A percentile compares a stretch with the other conserved stretches of the same genome.
Evolutionary conservation across 2,329 filamentous ascomycete species (phyloP).

Genomic region (Hirsutella minnesotensis): DNA sequence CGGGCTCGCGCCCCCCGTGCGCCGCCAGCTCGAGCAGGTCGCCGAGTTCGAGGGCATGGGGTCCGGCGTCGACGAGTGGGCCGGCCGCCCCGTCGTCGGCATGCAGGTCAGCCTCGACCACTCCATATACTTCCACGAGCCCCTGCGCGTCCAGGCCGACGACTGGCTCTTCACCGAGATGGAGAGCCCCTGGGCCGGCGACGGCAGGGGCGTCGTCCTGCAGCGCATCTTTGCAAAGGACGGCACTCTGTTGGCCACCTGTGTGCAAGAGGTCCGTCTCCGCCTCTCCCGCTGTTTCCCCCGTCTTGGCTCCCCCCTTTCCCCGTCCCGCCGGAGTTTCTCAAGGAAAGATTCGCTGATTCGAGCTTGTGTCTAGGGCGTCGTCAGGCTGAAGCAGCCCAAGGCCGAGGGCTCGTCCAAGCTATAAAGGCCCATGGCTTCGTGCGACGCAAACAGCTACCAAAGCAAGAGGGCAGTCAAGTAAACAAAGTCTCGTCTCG

Average conservation of each 20-base stretch:
- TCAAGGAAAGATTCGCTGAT: background rate
- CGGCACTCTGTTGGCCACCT: slow-evolving; percentile 64
- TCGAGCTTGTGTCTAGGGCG: slow-evolving; percentile 23
- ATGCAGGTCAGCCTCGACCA: slow-evolving; percentile 82
- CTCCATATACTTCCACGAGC: slow-evolving; percentile 57
- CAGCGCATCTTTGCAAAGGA: slow-evolving; percentile 63
- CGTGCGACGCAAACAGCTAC: no score
- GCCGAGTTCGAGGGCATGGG: slow-evolving; percentile 31
- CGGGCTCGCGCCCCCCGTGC: slow-evolving; percentile 29
- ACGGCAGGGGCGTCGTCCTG: slow-evolving; percentile 63
- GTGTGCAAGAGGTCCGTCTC: slow-evolving; percentile 59
- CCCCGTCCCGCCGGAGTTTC: background rate
- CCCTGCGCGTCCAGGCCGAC: slow-evolving; percentile 43
- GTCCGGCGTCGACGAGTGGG: slow-evolving; percentile 31
- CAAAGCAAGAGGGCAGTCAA: no score
- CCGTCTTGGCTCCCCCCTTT: background rate
- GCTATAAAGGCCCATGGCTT: slow-evolving; percentile 12
- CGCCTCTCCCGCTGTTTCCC: background rate
- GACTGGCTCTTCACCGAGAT: slow-evolving; percentile 76
- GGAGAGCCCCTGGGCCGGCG: slow-evolving; percentile 69
- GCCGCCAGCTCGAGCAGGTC: slow-evolving; percentile 22
- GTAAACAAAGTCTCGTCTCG: no score
- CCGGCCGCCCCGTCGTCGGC: slow-evolving; percentile 48
- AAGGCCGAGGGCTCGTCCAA: slow-evolving; percentile 18
- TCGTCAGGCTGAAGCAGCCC: slow-evolving; percentile 36